Evolutionary conservation across 2,329 filamentous ascomycete genomes (phyloP).

Genomic region (Penicillium sp.): DNA sequence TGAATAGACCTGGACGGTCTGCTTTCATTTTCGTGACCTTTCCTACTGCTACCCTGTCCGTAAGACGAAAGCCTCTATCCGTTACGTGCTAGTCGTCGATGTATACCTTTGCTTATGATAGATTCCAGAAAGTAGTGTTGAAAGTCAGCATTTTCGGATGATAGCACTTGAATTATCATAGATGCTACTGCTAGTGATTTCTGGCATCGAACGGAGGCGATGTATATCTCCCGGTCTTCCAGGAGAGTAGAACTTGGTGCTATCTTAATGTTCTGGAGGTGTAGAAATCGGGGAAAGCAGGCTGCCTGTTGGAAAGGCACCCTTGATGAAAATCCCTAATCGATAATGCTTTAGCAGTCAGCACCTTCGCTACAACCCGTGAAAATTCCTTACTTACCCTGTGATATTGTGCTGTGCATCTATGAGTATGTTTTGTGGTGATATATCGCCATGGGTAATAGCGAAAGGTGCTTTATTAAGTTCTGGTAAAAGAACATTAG

Average conservation of each 20-base stretch:
- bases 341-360: slow-evolving; percentile 16
- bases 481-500: slow-evolving; percentile 13
- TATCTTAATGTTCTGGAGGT: not conserved
- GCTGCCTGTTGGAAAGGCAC: slow-evolving; percentile 12
- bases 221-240: not conserved
- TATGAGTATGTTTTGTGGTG: slow-evolving; percentile 10
- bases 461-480: slow-evolving; percentile 16
- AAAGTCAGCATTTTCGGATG: slow-evolving; percentile 1
- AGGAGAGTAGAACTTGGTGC: not conserved
- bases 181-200: not conserved
- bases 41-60: not conserved
- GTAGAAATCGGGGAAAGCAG: slow-evolving; percentile 15
- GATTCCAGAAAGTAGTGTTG: slow-evolving; percentile 1
- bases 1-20: not conserved
- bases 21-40: not conserved
- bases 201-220: not conserved
- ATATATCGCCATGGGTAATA: slow-evolving; percentile 10
- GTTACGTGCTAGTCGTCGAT: slow-evolving; percentile 7
- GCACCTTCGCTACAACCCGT: not conserved
- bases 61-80: slow-evolving; percentile 7
- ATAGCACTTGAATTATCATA: slow-evolving; percentile 8
- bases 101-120: slow-evolving; percentile 9
- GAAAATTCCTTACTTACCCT: slow-evolving; percentile 12
- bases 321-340: slow-evolving; percentile 16
- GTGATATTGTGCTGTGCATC: slow-evolving; percentile 15